A percentile compares a stretch with the other conserved stretches of the same genome.
These are phyloP conservation scores for Leptographium galeiforme DNA, from an alignment of 2,329 filamentous ascomycete species.

Conservation along the genomic window DNA sequence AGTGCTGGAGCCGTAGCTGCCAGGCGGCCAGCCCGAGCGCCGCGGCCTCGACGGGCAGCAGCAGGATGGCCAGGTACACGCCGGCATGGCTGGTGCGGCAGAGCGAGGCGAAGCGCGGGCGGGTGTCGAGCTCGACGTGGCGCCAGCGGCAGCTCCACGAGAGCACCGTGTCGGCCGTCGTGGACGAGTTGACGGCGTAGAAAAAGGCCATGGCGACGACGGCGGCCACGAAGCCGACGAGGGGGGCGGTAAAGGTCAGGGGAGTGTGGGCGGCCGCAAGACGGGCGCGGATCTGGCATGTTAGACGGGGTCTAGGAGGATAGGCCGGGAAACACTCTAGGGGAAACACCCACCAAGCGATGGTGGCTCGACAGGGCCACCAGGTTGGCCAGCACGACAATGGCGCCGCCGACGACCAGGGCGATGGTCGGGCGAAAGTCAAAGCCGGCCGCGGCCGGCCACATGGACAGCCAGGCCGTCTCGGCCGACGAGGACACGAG, in stretches of 20 bases:
- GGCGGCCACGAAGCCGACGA: slow-evolving; percentile 30
- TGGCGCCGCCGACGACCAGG: slow-evolving; percentile 35
- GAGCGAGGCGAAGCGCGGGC: slow-evolving; percentile 42
- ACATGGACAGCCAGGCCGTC: slow-evolving; percentile 32
- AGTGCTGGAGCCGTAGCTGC: slow-evolving; percentile 31
- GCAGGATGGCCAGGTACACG: slow-evolving; percentile 38
- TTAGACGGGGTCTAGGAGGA: background rate
- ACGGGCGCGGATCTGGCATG: slow-evolving; percentile 24
- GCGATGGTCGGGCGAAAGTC: slow-evolving; percentile 43
- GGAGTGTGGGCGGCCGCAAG: slow-evolving; percentile 21
- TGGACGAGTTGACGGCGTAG: slow-evolving; percentile 41
- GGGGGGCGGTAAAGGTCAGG: slow-evolving; percentile 24
- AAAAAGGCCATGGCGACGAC: slow-evolving; percentile 43
- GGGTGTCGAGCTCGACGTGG: slow-evolving; percentile 33
- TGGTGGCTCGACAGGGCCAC: slow-evolving; percentile 36
- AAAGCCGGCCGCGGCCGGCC: slow-evolving; percentile 37
- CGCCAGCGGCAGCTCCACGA: slow-evolving; percentile 52
- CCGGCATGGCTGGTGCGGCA: slow-evolving; percentile 43
- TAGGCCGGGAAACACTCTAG: no score
- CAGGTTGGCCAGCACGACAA: slow-evolving; percentile 35
- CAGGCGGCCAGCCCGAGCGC: slow-evolving; percentile 32
- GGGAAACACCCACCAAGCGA: background rate
- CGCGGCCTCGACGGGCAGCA: slow-evolving; percentile 42
- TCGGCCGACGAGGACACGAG: slow-evolving; percentile 24
- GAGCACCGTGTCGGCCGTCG: slow-evolving; percentile 38